Percentiles rank a stretch among this genome's conserved stretches.
These are phyloP conservation scores for Vitis hybrid DNA, from an alignment of 177 flowering plant species.

Conservation along the genomic window DNA sequence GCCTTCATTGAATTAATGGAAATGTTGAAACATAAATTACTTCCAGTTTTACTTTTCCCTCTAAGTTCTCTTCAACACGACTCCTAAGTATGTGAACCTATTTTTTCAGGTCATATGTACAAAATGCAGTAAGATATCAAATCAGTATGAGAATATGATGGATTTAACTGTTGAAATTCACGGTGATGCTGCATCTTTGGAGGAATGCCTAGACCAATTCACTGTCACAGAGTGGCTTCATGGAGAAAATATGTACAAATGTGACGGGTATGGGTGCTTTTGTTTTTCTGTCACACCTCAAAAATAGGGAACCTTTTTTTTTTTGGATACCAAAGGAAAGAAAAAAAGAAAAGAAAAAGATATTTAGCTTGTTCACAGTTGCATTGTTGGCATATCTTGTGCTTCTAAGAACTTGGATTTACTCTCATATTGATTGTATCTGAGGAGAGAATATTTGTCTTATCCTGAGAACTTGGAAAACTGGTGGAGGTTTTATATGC, in stretches of 20 bases:
- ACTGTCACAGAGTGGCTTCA: slow-evolving; percentile 88
- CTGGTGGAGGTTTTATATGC: background rate
- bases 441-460: background rate
- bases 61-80: background rate
- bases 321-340: too few relatives aligned
- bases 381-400: background rate
- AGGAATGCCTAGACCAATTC: slow-evolving; percentile 87
- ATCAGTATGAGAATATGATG: slow-evolving; percentile 96
- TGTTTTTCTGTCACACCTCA: background rate
- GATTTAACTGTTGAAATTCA: slow-evolving; percentile 97
- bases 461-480: background rate
- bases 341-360: too few relatives aligned
- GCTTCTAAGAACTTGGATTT: background rate
- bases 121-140: slow-evolving; percentile 68
- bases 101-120: slow-evolving; percentile 72
- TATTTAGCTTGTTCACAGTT: background rate
- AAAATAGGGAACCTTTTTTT: too few relatives aligned
- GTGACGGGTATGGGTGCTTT: slow-evolving; percentile 74
- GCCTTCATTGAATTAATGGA: too few relatives aligned
- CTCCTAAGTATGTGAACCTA: background rate
- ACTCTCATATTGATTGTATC: background rate
- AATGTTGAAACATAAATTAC: too few relatives aligned
- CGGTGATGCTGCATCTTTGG: slow-evolving; percentile 85
- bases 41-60: background rate
- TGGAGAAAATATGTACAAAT: slow-evolving; percentile 94